These are phyloP conservation scores for Rickenella mellea DNA, from an alignment of 768 basidiomycete genomes.

Conservation along the genomic window DNA sequence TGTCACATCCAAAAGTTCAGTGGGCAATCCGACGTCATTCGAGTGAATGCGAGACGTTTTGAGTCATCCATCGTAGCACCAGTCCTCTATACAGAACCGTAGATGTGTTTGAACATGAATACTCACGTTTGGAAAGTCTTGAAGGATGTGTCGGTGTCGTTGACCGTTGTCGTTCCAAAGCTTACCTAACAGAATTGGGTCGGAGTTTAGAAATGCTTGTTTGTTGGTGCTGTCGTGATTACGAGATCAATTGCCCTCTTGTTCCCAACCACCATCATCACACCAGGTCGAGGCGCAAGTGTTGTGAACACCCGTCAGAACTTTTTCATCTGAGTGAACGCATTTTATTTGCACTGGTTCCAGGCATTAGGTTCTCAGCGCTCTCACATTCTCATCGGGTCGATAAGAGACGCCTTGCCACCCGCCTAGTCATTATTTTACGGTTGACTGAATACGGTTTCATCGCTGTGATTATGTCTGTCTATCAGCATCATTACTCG, in stretches of 20 bases:
- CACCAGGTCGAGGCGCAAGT: too few relatives aligned
- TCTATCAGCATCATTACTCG: constrained; percentile 51
- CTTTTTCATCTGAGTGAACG: too few relatives aligned
- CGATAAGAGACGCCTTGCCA: too few relatives aligned
- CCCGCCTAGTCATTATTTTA: too few relatives aligned
- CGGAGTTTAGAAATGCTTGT: constrained; percentile 28
- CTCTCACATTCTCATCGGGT: too few relatives aligned
- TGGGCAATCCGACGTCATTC: constrained; percentile 16
- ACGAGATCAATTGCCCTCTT: constrained; percentile 25
- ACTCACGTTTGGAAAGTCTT: constrained; percentile 19
- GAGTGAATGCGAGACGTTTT: constrained; percentile 19
- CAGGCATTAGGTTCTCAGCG: too few relatives aligned
- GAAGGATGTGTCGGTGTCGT: constrained; percentile 20
- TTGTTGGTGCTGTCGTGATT: constrained; percentile 14
- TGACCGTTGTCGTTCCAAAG: constrained; percentile 6
- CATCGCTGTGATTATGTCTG: constrained; percentile 54
- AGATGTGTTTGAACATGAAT: too few relatives aligned
- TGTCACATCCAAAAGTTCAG: too few relatives aligned
- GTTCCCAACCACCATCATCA: constrained; percentile 39
- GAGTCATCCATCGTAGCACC: constrained; percentile 36
- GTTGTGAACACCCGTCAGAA: too few relatives aligned
- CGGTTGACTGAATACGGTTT: too few relatives aligned
- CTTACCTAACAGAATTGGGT: constrained; percentile 10
- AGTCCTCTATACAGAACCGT: too few relatives aligned
- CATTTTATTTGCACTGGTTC: too few relatives aligned